Percentiles rank a stretch among this genome's conserved stretches.
Evolutionary conservation across 805 yeast species (phyloP).

Genomic region (Barnettozyma sucrosica): DNA sequence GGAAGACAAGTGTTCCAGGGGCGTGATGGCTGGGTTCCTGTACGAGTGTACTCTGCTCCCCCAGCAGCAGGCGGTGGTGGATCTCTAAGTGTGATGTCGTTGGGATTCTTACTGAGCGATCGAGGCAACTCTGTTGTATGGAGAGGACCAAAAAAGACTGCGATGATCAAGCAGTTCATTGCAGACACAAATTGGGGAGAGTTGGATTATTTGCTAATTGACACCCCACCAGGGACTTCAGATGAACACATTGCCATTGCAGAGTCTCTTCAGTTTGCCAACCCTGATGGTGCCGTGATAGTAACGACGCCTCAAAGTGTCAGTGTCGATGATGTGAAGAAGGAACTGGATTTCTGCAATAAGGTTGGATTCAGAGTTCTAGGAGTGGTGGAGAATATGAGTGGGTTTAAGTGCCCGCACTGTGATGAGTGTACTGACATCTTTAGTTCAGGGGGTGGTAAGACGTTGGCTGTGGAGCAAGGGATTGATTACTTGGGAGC

Average conservation of each 20-base stretch:
- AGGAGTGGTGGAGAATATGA: constrained; percentile 94
- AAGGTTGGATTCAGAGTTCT: constrained; percentile 76
- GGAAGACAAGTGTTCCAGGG: constrained; percentile 73
- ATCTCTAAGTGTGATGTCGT: constrained; percentile 55
- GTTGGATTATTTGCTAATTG: constrained; percentile 72
- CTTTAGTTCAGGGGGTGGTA: constrained; percentile 92
- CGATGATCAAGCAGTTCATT: constrained; percentile 92
- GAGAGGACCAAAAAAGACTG: constrained; percentile 98
- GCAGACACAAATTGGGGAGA: constrained; percentile 87
- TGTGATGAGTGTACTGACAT: constrained; percentile 91
- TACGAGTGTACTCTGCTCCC: constrained; percentile 27
- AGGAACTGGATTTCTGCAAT: constrained; percentile 86
- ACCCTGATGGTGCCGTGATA: constrained; percentile 86
- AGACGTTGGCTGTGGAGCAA: constrained; percentile 54
- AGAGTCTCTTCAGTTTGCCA: constrained; percentile 67
- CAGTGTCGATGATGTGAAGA: constrained; percentile 89
- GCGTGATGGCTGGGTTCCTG: constrained; percentile 89
- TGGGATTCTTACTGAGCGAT: constrained; percentile 80
- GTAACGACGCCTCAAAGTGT: constrained; percentile 97
- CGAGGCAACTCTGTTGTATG: constrained; percentile 91
- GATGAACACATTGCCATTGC: constrained; percentile 98
- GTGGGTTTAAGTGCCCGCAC: constrained; percentile 92
- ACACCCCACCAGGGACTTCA: constrained; percentile 98
- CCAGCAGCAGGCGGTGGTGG: constrained; percentile 19
- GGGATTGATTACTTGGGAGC: constrained; percentile 71